Evolutionary conservation across 163 green algal genomes (phyloP).

Genomic region (Scenedesmus sp.): DNA sequence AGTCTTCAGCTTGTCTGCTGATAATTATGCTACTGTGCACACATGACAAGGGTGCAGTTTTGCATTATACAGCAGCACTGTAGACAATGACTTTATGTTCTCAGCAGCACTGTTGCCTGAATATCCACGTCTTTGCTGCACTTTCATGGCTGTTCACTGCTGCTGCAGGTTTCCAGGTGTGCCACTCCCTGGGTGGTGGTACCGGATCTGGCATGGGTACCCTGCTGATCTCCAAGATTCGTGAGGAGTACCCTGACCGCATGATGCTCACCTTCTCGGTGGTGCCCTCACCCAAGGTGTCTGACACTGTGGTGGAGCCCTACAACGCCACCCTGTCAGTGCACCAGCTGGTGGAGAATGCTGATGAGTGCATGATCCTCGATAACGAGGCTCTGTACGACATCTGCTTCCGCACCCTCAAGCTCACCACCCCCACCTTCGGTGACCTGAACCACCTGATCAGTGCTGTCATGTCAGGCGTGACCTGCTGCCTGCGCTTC

Average conservation of each 20-base stretch:
- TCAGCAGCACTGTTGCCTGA: too few relatives aligned
- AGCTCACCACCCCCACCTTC: constrained; percentile 99
- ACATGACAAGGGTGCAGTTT: too few relatives aligned
- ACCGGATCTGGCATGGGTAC: constrained; percentile 99
- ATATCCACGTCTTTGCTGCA: background rate
- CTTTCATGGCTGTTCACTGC: background rate
- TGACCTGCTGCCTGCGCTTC: constrained; percentile 99
- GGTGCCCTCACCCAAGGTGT: constrained; percentile 98
- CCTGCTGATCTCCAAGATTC: constrained; percentile 99
- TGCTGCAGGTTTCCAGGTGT: constrained; percentile 96
- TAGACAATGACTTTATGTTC: too few relatives aligned
- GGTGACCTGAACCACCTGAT: constrained; percentile 99
- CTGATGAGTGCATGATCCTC: constrained; percentile 98
- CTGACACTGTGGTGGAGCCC: constrained; percentile 96
- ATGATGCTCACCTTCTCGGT: constrained; percentile 99
- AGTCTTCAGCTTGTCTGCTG: too few relatives aligned
- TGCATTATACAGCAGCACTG: too few relatives aligned
- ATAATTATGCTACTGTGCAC: too few relatives aligned
- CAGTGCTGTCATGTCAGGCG: constrained; percentile 97
- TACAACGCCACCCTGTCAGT: constrained; percentile 97
- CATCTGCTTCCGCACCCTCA: constrained; percentile 99
- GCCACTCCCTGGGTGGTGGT: constrained; percentile 97
- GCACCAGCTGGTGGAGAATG: constrained; percentile 98
- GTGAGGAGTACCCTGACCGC: constrained; percentile 99
- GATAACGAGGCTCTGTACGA: constrained; percentile 99